These are phyloP conservation scores for Hordeum marinum DNA, from an alignment of 176 grass and related monocot species.

Conservation along the genomic window DNA sequence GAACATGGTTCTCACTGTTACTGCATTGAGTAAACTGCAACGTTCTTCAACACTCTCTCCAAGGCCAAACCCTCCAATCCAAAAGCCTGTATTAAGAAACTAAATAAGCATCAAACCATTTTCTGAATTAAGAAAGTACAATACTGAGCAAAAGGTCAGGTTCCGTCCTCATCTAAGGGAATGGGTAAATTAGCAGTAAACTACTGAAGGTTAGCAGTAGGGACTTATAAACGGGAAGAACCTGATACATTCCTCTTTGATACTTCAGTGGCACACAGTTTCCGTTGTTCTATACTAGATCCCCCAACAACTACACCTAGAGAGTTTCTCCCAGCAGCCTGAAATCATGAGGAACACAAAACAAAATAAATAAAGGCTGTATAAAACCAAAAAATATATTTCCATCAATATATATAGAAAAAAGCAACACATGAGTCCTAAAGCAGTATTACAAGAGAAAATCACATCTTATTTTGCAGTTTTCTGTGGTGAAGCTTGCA, in stretches of 20 bases:
- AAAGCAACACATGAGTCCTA: neutral
- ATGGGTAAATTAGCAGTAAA: neutral
- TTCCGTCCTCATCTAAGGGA: neutral
- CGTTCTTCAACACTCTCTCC: conserved; percentile 85
- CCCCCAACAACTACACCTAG: conserved; percentile 88
- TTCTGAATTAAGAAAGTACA: neutral
- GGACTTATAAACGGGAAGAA: conserved; percentile 14
- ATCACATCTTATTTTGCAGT: neutral
- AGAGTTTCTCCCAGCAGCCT: conserved; percentile 61
- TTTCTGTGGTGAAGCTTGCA: conserved; percentile 1
- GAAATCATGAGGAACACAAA: conserved; percentile 8
- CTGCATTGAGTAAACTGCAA: conserved; percentile 63
- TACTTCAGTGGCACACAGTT: conserved; percentile 77
- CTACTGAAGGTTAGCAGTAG: neutral
- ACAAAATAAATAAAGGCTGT: neutral
- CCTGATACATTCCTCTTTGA: conserved; percentile 82
- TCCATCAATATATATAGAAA: neutral
- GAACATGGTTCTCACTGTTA: conserved; percentile 54
- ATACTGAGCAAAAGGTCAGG: conserved; percentile 8
- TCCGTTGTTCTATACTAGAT: conserved; percentile 64
- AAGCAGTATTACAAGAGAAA: neutral
- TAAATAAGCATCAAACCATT: neutral
- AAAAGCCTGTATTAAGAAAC: conserved; percentile 56
- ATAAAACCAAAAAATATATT: neutral
- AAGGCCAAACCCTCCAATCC: conserved; percentile 91